Base-by-base conservation (phyloP, 495 filamentous ascomycete species). In the Aspergillus sparsus region DNA sequence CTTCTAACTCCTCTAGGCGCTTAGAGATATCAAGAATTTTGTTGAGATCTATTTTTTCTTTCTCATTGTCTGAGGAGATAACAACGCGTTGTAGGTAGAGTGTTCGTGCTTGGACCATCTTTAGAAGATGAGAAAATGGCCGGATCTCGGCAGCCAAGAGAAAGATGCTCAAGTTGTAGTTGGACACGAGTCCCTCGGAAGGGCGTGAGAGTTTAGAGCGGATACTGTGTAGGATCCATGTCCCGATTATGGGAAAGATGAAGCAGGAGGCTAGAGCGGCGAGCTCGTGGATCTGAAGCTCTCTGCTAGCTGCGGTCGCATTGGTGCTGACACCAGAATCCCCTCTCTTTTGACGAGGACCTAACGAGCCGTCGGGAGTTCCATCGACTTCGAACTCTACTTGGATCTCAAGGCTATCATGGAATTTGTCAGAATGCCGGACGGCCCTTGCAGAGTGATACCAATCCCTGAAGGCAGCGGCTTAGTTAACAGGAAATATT, bases 121-220 rank as follows among this genome's bases (percentile, higher is more conserved):
- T 89, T 57, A 97, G 83, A 33, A 93, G 74, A 65, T 97, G 93
- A 3, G 89, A 83, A 53, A 89, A 66, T 3, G 95, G 94, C 2
- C 87, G 84, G 16, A 97, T 72, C 69, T 98, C 93, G 8, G 94
- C 87, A 10, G 90, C 92, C 7, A 97, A 81, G 10, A 97, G 77
- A 72, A 97, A 98, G 61, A 98, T 90, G n/a, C 89, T 92, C 52
- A 98, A 81, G 72, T 97, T 96, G 73, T 91, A 94, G 68, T 94
- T 88, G 3, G 91, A 95, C 13, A 97, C 89, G 12, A 96, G 77
- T 3, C 91, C 89, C 70, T 94, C 92, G 0, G 90, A 91, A 0
- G 89, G 92, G 13, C 89, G 82, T 2, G 89, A 92, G 8, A 98
- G 83, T 46, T 90, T 87, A 18, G 76, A 77, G 12, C 93, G 82